Conservation (phyloP, 2,329 filamentous ascomycete genomes). For the Trichoderma afroharzianum region DNA sequence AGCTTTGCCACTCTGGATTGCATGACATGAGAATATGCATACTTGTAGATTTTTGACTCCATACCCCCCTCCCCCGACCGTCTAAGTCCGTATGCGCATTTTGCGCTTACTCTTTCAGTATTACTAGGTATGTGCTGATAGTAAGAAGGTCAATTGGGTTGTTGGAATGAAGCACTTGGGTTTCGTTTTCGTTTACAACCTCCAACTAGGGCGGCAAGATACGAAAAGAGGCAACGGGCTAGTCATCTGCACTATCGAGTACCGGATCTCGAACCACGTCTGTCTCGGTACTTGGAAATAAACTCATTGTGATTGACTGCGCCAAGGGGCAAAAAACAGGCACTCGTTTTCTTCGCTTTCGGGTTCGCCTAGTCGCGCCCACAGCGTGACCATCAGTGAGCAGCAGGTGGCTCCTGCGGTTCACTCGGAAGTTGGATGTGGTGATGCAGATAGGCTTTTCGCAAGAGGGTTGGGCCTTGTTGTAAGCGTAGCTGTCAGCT, state of each 20-base stretch:
- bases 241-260: not conserved
- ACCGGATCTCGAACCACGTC: not conserved
- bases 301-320: not conserved
- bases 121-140: not conserved
- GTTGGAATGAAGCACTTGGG: not conserved
- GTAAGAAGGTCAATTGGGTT: not conserved
- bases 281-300: not conserved
- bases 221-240: conserved; percentile 1
- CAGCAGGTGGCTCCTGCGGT: not conserved
- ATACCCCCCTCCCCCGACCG: not conserved
- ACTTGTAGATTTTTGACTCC: not conserved
- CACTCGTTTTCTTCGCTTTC: not conserved
- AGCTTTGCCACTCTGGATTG: not conserved
- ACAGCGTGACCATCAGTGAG: not conserved
- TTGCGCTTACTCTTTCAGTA: not conserved
- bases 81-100: not conserved
- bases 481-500: conserved; percentile 4
- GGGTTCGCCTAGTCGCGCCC: not conserved
- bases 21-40: not conserved
- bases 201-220: not conserved
- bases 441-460: not conserved
- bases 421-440: conserved; percentile 2
- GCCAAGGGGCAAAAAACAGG: not conserved
- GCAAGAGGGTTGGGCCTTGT: no score
- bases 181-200: not conserved